phyloP scores from a whole-genome alignment of 352 stramenopile genomes.

The Albugo laibachii region DNA sequence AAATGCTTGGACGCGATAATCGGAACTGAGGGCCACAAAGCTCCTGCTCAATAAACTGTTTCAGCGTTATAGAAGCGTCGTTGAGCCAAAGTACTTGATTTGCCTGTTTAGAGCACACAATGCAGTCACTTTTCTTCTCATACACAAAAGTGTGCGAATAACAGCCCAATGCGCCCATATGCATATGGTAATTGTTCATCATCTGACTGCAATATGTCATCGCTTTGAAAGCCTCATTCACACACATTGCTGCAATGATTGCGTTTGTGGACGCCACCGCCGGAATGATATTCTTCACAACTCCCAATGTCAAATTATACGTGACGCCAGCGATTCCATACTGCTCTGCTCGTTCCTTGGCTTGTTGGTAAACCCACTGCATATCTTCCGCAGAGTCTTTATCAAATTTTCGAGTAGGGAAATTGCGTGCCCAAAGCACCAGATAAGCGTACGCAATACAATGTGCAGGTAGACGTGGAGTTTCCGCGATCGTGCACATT shows the following conservation, averaged over 20 bases:
- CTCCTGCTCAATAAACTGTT: slow-evolving; percentile 35
- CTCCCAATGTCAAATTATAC: slow-evolving; percentile 92
- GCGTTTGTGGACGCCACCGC: slow-evolving; percentile 94
- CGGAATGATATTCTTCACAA: slow-evolving; percentile 98
- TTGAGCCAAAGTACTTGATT: slow-evolving; percentile 33
- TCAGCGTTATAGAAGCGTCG: slow-evolving; percentile 21
- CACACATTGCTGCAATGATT: slow-evolving; percentile 89
- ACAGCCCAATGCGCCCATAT: slow-evolving; percentile 89
- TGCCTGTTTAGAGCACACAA: slow-evolving; percentile 66
- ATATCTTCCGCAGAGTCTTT: slow-evolving; percentile 94
- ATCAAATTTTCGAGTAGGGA: slow-evolving; percentile 90
- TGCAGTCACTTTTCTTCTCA: slow-evolving; percentile 78
- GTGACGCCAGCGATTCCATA: slow-evolving; percentile 93
- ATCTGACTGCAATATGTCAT: slow-evolving; percentile 90
- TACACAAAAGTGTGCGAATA: slow-evolving; percentile 96
- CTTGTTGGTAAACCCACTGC: slow-evolving; percentile 91
- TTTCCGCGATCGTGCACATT: slow-evolving; percentile 97
- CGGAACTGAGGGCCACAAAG: slow-evolving; percentile 36
- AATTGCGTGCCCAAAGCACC: slow-evolving; percentile 87
- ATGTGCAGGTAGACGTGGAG: slow-evolving; percentile 90
- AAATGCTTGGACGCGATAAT: slow-evolving; percentile 52
- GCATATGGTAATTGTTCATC: slow-evolving; percentile 98
- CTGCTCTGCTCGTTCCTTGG: slow-evolving; percentile 77
- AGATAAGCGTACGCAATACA: slow-evolving; percentile 96
- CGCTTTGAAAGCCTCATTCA: slow-evolving; percentile 94